Conservation (phyloP, 2,329 filamentous ascomycete genomes). For the Truncatella angustata region DNA sequence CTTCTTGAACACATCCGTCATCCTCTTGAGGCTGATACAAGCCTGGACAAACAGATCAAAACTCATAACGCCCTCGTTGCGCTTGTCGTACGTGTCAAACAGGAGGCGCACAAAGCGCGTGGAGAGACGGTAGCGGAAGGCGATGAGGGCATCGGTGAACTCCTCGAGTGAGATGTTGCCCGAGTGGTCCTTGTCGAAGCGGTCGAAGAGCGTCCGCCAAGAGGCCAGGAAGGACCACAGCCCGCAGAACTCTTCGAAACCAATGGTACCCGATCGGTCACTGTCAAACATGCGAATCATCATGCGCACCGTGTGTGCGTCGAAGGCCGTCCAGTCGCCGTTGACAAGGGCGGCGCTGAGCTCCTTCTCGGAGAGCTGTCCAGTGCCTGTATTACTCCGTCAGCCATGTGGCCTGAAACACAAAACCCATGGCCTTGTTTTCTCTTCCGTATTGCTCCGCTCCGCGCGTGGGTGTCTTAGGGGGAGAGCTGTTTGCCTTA, state of each 20-base stretch:
- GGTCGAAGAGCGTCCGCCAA: conserved; percentile 92
- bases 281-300: conserved; percentile 99
- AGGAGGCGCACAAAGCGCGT: conserved; percentile 79
- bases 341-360: conserved; percentile 91
- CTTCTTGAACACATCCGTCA: conserved; percentile 99
- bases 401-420: too few relatives aligned
- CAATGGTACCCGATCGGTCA: conserved; percentile 83
- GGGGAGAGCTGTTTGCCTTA: conserved; percentile 34
- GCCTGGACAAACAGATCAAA: conserved; percentile 98
- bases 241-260: conserved; percentile 93
- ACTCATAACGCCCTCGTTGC: conserved; percentile 68
- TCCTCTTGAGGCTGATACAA: conserved; percentile 93
- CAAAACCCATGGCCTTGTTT: too few relatives aligned
- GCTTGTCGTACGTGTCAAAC: conserved; percentile 87
- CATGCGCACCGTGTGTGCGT: conserved; percentile 92
- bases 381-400: conserved; percentile 52
- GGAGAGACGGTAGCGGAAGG: conserved; percentile 90
- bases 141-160: conserved; percentile 85
- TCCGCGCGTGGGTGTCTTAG: background rate
- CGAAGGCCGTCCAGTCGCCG: conserved; percentile 92
- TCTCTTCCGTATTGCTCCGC: background rate
- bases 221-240: conserved; percentile 94
- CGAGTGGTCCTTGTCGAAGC: conserved; percentile 83
- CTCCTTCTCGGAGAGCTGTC: conserved; percentile 81
- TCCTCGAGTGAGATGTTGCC: conserved; percentile 85